These are phyloP conservation scores for Cryptococcus jaspeensis DNA, from an alignment of 1,284 basidiomycete genomes.

Conservation along the genomic window DNA sequence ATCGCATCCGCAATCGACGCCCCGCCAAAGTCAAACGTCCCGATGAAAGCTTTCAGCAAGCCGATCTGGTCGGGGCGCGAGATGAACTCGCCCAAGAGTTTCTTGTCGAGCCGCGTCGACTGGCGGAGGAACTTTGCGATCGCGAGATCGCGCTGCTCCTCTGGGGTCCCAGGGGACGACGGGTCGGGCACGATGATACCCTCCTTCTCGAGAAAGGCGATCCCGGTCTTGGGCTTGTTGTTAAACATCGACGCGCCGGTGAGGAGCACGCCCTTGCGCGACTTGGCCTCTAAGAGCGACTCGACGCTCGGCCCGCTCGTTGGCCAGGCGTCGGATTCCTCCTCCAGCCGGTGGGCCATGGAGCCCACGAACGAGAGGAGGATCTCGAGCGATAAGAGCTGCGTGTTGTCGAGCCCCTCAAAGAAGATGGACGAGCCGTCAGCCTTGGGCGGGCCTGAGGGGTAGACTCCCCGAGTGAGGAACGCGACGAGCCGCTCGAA, in stretches of 20 bases:
- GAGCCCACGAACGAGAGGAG: constrained; percentile 82
- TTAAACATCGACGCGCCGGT: constrained; percentile 88
- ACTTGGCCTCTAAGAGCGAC: constrained; percentile 69
- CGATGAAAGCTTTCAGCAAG: constrained; percentile 82
- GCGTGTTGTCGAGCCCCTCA: constrained; percentile 68
- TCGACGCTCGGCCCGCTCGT: constrained; percentile 60
- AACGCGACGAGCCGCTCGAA: constrained; percentile 91
- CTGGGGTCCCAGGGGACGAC: constrained; percentile 27
- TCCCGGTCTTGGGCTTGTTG: constrained; percentile 86
- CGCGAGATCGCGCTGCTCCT: constrained; percentile 46
- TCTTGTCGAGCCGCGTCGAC: constrained; percentile 86
- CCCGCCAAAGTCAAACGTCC: constrained; percentile 86
- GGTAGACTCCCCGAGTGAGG: constrained; percentile 81
- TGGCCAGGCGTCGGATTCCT: constrained; percentile 66
- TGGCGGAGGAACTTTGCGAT: constrained; percentile 80
- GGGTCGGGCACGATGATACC: constrained; percentile 62
- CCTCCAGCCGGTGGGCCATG: constrained; percentile 77
- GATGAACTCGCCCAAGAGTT: constrained; percentile 89
- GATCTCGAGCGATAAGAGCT: constrained; percentile 86
- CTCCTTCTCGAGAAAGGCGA: constrained; percentile 87
- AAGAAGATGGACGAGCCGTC: constrained; percentile 53
- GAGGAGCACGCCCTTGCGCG: constrained; percentile 80
- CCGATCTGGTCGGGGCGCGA: constrained; percentile 85
- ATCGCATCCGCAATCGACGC: constrained; percentile 94
- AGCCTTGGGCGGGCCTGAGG: constrained; percentile 49